Evolutionary conservation across 2,329 filamentous ascomycete species (phyloP), one percentile per base, ranked within the genome.

Genomic region (Amylocarpus encephaloides): DNA sequence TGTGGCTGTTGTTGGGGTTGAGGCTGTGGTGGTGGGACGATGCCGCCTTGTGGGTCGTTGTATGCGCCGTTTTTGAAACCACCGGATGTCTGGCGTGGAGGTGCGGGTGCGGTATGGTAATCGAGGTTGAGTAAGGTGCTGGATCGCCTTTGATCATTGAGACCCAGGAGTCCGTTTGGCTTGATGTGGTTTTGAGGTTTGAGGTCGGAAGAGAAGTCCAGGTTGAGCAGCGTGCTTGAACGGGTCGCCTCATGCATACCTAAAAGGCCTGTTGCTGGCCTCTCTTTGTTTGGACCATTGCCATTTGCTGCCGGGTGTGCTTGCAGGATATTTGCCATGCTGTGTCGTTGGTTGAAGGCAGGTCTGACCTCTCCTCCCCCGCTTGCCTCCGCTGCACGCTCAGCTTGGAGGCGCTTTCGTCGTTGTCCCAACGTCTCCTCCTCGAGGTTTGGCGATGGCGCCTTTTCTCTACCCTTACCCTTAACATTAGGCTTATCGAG

Each of bases 351-450:
- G 41, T 64, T 65, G 1, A 65, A 26, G 6, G 62, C 59, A 13
- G 67, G 54, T 34, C 52, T 46, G 30, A 48, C 33, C 35, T 35
- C 49, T 16, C 40, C 54, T 9, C 69, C 71, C 66, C 79, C 77
- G 56, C 78, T 78, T 38, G 73, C 77, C 26, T 79, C 77, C 6
- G 83, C 83, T 66, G 86, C 83, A 22, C 75, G 74, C 61, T 84
- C 81, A 6, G 82, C 81, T 64, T 90, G 86, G 1, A 93, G 73
- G 22, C 88, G 79, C 26, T 80, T 81, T 0, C 86, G 82, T 10
- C 88, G 82, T 66, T 92, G 86, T 9, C 86, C 88, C 0, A 93
- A 73, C 0, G 88, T 92, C 64, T 93, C 88, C 59, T 89, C 85
- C 57, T 83, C 85, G 50, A 64, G 63, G 30, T 63, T 56, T 32